phyloP scores from a whole-genome alignment of 208 protist species.

The Leishmania gerbilli region DNA sequence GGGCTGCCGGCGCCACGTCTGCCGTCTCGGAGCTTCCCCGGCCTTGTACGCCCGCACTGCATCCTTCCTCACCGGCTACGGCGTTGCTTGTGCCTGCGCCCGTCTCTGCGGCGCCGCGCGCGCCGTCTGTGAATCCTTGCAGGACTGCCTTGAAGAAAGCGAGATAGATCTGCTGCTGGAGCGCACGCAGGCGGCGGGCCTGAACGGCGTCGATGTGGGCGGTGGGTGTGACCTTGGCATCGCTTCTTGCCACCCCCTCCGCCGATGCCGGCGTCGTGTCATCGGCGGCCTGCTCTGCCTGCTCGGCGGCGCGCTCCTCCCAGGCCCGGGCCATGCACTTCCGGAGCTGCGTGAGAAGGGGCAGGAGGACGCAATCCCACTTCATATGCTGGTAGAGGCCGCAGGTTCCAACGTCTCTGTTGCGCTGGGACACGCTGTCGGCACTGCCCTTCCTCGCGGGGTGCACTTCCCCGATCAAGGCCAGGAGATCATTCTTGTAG shows the following conservation, averaged over 20 bases:
- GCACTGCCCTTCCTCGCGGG: background rate
- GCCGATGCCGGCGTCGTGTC: background rate
- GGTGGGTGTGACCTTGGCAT: background rate
- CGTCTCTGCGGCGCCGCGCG: background rate
- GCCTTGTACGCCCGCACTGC: background rate
- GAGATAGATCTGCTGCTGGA: constrained; percentile 38
- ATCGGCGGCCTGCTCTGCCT: constrained; percentile 26
- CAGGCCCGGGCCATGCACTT: constrained; percentile 37
- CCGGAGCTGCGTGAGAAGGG: constrained; percentile 33
- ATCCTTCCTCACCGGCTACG: background rate
- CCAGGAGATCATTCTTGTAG: background rate
- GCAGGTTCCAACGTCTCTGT: background rate
- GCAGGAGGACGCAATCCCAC: constrained; percentile 17
- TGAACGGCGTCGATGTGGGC: constrained; percentile 18
- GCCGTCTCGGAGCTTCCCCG: background rate
- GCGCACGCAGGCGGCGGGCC: constrained; percentile 19
- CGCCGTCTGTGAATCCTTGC: constrained; percentile 21
- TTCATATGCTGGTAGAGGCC: constrained; percentile 10
- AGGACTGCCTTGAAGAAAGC: constrained; percentile 33
- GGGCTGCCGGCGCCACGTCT: background rate
- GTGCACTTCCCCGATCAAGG: background rate
- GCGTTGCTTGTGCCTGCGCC: background rate
- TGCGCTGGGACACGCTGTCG: background rate
- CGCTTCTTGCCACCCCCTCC: background rate
- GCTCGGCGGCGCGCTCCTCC: constrained; percentile 40